Evolutionary conservation across 768 basidiomycete genomes (phyloP), one percentile per base, ranked within the genome.

Genomic region (Albatrellus ellisii): DNA sequence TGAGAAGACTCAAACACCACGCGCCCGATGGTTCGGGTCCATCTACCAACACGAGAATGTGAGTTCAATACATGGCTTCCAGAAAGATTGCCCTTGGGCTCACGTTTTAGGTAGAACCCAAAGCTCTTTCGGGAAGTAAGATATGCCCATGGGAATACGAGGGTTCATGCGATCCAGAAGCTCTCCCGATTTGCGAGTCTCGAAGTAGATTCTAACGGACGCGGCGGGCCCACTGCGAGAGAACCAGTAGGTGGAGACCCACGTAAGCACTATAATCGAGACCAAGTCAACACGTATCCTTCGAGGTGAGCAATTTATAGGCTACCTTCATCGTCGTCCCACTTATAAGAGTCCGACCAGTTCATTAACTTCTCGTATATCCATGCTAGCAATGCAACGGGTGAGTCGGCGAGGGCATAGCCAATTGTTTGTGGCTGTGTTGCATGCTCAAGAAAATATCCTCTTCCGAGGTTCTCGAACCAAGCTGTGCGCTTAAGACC

Each of bases 381-480:
- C 59, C 59, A 61, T 2, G 56, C 57, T 2, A 61, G 48, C 14
- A 61, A 36, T 0, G 69, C 75, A 8, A 62, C 61, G 6, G 75
- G 76, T 18, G 73, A 75, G 47, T 77, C 75, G 2, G 71, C 57
- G 3, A 77, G 57, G 14, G 60, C 52, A 45, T 77, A 76, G 2
- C 71, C 75, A 14, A 61, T 15, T 6, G 57, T 59, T 40, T 57
- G 55, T 1, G 57, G 57, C 31, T 51, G 43, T 12, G 56, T 57
- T 0, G 50, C 27, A 43, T 71, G 71, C 36, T 61, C 48, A 4
- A 40, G 17, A 39, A 55, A 58, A 48, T 72, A 73, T 6, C 68
- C 70, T 0, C 39, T 32, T 5, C 62, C 62, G 6, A 57, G 49
- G 1, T 43, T 48, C 10, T 41, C 26, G 47, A 60, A 67, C 57